A percentile compares a stretch with the other conserved stretches of the same genome.
phyloP scores from a whole-genome alignment of 768 basidiomycete genomes.

The Suillus discolor region DNA sequence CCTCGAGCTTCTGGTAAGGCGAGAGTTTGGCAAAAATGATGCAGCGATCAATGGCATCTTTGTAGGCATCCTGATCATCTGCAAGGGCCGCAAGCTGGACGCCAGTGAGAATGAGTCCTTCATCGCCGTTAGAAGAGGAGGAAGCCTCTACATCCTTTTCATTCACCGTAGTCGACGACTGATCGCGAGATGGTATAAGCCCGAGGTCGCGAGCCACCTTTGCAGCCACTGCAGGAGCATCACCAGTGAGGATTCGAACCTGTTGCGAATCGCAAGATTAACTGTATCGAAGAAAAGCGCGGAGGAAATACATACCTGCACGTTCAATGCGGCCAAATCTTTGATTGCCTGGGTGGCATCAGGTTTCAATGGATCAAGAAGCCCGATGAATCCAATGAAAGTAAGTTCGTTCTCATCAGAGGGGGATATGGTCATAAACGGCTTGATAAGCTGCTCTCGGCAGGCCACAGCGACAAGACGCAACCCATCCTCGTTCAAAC shows the following conservation, averaged over 20 bases:
- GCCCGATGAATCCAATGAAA: slow-evolving; percentile 32
- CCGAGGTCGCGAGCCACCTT: slow-evolving; percentile 41
- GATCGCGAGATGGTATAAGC: slow-evolving; percentile 21
- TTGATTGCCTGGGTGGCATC: slow-evolving; percentile 34
- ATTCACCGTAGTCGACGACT: neutral
- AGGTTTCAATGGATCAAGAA: slow-evolving; percentile 34
- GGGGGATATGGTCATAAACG: slow-evolving; percentile 16
- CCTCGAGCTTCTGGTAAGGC: slow-evolving; percentile 35
- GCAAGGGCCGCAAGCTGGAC: slow-evolving; percentile 30
- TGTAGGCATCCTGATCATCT: slow-evolving; percentile 27
- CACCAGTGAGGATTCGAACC: slow-evolving; percentile 40
- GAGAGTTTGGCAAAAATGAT: slow-evolving; percentile 35
- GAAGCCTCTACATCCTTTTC: slow-evolving; percentile 31
- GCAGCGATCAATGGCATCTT: slow-evolving; percentile 33
- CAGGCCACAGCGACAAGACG: slow-evolving; percentile 33
- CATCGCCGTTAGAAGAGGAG: slow-evolving; percentile 19
- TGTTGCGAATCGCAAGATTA: slow-evolving; percentile 7
- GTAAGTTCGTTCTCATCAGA: slow-evolving; percentile 32
- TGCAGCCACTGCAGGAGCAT: slow-evolving; percentile 36
- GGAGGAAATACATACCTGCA: slow-evolving; percentile 24
- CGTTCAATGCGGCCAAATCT: slow-evolving; percentile 28
- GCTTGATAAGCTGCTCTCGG: slow-evolving; percentile 23
- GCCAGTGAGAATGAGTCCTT: slow-evolving; percentile 30
- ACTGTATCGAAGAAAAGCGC: slow-evolving; percentile 10
- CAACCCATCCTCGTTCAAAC: slow-evolving; percentile 33